Percentiles rank a stretch among this genome's conserved stretches.
Evolutionary conservation across 2,329 filamentous ascomycete genomes (phyloP).

Genomic region (Apiospora pterosperma): DNA sequence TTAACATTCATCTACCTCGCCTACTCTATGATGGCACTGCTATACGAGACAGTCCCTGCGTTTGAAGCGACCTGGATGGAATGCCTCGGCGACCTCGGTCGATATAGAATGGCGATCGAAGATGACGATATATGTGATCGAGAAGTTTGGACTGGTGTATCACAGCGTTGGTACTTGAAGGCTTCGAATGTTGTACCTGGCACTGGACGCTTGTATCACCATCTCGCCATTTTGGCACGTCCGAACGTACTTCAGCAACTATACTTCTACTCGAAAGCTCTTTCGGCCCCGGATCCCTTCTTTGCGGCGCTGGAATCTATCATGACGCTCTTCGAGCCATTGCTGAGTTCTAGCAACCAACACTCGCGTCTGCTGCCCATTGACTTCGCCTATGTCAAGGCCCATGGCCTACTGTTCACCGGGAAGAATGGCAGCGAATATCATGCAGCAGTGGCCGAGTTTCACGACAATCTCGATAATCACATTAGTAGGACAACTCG

Average conservation of each 20-base stretch:
- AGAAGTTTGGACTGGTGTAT: conserved; percentile 79
- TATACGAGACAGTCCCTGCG: conserved; percentile 78
- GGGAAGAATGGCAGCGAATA: conserved; percentile 45
- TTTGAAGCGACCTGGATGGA: conserved; percentile 94
- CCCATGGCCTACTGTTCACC: conserved; percentile 63
- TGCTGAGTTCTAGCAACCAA: conserved; percentile 34
- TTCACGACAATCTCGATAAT: conserved; percentile 49
- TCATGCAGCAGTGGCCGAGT: conserved; percentile 41
- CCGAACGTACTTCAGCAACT: conserved; percentile 69
- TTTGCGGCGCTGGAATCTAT: conserved; percentile 64
- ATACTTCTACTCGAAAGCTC: conserved; percentile 67
- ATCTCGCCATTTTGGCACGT: conserved; percentile 74
- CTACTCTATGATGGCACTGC: conserved; percentile 83
- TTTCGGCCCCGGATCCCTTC: conserved; percentile 68
- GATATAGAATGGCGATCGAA: conserved; percentile 90
- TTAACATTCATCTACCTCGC: conserved; percentile 86
- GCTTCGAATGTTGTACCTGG: conserved; percentile 74
- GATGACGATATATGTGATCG: conserved; percentile 72
- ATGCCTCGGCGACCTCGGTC: conserved; percentile 79
- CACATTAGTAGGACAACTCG: conserved; percentile 51
- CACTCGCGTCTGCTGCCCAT: conserved; percentile 37
- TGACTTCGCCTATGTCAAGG: conserved; percentile 60
- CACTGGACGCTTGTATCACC: conserved; percentile 80
- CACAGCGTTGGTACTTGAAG: conserved; percentile 78
- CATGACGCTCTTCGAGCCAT: conserved; percentile 63